These are phyloP conservation scores for Pseudomonodictys pantanalensis DNA, from an alignment of 495 filamentous ascomycete genomes.

Conservation along the genomic window DNA sequence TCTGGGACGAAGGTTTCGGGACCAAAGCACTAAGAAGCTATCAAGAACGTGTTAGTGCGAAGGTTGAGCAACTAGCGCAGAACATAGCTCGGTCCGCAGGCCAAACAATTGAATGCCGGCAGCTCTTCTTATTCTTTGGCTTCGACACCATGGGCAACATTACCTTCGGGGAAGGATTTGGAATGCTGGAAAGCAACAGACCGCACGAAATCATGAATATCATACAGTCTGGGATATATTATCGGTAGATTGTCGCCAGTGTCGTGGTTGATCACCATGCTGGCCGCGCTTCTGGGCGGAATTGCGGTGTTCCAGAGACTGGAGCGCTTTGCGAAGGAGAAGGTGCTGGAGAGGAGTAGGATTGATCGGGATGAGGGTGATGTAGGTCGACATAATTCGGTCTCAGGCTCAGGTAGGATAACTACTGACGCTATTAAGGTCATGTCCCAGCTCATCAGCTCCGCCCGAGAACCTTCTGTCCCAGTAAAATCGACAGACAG, in stretches of 20 bases:
- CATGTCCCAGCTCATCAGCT: constrained; percentile 2
- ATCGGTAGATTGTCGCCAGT: constrained; percentile 2
- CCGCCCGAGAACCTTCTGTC: background rate
- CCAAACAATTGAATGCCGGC: constrained; percentile 37
- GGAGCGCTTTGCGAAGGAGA: background rate
- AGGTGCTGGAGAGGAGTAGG: background rate
- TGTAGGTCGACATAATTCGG: background rate
- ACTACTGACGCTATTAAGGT: background rate
- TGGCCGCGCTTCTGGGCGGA: background rate
- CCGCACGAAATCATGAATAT: constrained; percentile 28
- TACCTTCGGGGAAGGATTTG: constrained; percentile 48
- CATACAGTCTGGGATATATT: background rate
- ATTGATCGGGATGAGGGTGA: constrained; percentile 1
- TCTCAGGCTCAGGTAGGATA: background rate
- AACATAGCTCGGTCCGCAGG: constrained; percentile 21
- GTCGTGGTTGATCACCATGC: constrained; percentile 2
- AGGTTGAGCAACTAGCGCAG: constrained; percentile 19
- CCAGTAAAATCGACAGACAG: background rate
- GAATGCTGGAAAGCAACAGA: constrained; percentile 40
- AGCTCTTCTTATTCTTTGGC: constrained; percentile 47
- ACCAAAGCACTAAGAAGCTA: constrained; percentile 35
- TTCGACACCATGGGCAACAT: constrained; percentile 53
- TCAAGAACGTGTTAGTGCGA: constrained; percentile 33
- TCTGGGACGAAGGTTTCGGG: constrained; percentile 43
- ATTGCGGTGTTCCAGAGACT: background rate